Evolutionary conservation across 345 rosid species (phyloP), one percentile per base, ranked within the genome.

Genomic region (Rhodamnia argentea): DNA sequence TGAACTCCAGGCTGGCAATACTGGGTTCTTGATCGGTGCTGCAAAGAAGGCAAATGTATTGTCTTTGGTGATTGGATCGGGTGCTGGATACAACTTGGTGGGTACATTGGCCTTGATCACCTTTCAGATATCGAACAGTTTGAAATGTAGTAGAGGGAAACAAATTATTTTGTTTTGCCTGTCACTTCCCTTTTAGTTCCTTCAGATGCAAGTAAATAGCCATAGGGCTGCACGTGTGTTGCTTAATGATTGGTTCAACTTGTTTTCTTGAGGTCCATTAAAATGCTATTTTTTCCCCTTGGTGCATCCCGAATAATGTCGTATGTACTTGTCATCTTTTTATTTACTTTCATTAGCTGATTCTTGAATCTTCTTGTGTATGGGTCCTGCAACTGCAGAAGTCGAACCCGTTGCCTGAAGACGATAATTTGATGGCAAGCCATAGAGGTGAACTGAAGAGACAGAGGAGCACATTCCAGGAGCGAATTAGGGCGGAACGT

Each of bases 71-170:
- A 96, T 95, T 90, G 98, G 99, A 86, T 96, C 96, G 1, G 98
- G 99, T 84, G 91, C 96, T 54, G 99, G 99, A 88, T 96, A 96
- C 90, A 95, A 96, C 90, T 86, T 93, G 98, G 96, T 95, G 56
- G 89, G 94, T 92, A 85, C 29, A 83, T 32, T 82, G 14, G 18
- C 59, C 85, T 29, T 20, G 27, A 52, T 51, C 57, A 55, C 10
- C 24, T 74, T 57, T 87, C 44, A 29, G 56, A 52, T 55, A 27
- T 75, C 11, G 26, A 54, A 12, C 29, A 22, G 7, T 27, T 13
- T 26, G 70, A n/a, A 23, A 4, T 27, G 20, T 53, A 6, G 26
- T 12, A 27, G 58, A n/a, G 29, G 83, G 58, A 14, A 29, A 24
- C 22, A 32, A 4, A 2, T 32, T 84, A 14, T 62, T 85, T 40